Base-by-base conservation (phyloP, 1,284 basidiomycete species). In the Fomes fomentarius region DNA sequence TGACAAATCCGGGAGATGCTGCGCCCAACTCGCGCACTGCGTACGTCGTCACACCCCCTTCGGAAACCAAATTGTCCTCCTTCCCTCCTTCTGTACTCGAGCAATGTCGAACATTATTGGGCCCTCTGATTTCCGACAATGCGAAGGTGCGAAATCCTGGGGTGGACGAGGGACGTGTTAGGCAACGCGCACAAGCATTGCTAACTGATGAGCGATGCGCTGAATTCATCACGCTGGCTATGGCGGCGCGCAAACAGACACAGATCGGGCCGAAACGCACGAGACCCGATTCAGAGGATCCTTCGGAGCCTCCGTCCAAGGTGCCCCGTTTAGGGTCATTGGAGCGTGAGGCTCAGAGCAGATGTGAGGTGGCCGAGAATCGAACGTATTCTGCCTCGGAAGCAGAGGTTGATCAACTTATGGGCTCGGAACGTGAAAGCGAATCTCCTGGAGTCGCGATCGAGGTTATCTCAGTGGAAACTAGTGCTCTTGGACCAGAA, bases 191-290 rank as follows among this genome's bases (percentile, higher is more conserved):
- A 12, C 30, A 48, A n/a, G 52, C 33, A 3, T 50, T 66, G 15
- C 50, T 68, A 14, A 66, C 69, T 15, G 64, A 66, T 39, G 64
- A 64, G 34, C 56, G 62, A 30, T 64, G 63, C 50, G 25, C 56
- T 28, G 58, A 68, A 14, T 64, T 70, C 50, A 30, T 68, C 33
- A 52, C 46, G 22, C 37, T 66, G 12, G 63, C 66, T 21, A 52
- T 54, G 44, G 52, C 57, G 38, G 58, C 60, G 41, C 46, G 51
- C 19, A 41, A 44, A 19, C 63, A 70, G 54, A 47, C 66, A 61
- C 35, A 56, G 19, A 49, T 33, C 26, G 54, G 51, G 28, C 39
- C 17, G n/a, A 46, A 51, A 10, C 21, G 30, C 28, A 38, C 33
- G 12, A 31, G 31, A 39, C 44, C 8, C 35, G 33, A 24, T 26